A percentile compares a stretch with the other conserved stretches of the same genome.
phyloP scores from a whole-genome alignment of 768 basidiomycete genomes.

The Rhodotorula babjevae region DNA sequence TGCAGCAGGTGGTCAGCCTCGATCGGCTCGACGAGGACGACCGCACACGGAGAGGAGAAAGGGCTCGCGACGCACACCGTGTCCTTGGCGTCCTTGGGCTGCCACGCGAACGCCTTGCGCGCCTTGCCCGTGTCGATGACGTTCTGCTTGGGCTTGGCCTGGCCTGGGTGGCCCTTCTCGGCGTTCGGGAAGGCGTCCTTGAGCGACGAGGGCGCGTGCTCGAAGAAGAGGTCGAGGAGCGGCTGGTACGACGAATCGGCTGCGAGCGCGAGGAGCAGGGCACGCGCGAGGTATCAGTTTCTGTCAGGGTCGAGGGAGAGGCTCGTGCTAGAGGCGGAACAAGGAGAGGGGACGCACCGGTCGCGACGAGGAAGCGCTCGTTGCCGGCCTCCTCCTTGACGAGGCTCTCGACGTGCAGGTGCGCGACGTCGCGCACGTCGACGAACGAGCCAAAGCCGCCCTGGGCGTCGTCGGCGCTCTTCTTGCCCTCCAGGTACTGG shows the following conservation, averaged over 20 bases:
- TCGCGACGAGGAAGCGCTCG: constrained; percentile 37
- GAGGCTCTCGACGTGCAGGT: constrained; percentile 46
- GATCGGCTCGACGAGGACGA: too few relatives aligned
- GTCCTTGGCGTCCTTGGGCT: constrained; percentile 18
- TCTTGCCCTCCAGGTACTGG: constrained; percentile 33
- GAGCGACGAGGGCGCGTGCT: not conserved
- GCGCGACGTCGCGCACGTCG: constrained; percentile 49
- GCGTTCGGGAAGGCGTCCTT: constrained; percentile 21
- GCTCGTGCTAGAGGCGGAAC: not conserved
- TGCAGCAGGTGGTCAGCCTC: too few relatives aligned
- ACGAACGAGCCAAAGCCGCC: constrained; percentile 40
- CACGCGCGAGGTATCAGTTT: too few relatives aligned
- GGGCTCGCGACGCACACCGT: constrained; percentile 9
- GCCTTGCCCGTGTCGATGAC: constrained; percentile 23
- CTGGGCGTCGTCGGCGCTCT: constrained; percentile 30
- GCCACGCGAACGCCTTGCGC: constrained; percentile 23
- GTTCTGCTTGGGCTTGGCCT: constrained; percentile 21
- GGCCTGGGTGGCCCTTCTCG: constrained; percentile 10
- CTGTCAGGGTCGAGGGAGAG: too few relatives aligned
- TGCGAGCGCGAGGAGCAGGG: too few relatives aligned
- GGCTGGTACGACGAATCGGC: constrained; percentile 31
- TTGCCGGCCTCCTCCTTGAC: constrained; percentile 37
- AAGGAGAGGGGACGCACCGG: constrained; percentile 8
- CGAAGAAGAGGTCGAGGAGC: constrained; percentile 29
- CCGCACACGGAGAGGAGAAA: not conserved